Evolutionary conservation across 768 basidiomycete species (phyloP), one percentile per base, ranked within the genome.

Genomic region (Kwoniella sp.): DNA sequence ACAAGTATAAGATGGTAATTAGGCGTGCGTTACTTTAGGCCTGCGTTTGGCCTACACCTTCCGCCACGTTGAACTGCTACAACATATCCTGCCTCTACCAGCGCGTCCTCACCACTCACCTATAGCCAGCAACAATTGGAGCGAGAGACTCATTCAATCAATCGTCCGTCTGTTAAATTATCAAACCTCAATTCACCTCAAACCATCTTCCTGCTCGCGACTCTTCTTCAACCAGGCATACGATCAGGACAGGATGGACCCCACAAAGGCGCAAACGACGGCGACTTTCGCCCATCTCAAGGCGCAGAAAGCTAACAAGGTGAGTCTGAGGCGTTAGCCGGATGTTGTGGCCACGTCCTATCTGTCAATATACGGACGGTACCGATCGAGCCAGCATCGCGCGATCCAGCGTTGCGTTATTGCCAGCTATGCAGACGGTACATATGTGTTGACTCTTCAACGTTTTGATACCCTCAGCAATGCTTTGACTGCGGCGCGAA

Each of bases 401-500:
- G 50, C 20, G 20, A 8, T 52, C 25, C 11, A 20, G 22, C 9
- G 50, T 52, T 23, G 50, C 17, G 9, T 26, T 52, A 11, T 23
- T 26, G 50, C n/a, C n/a, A n/a, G n/a, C n/a, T n/a, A n/a, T 11
- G 41, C 41, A n/a, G 12, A 11, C 41, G n/a, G 11, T n/a, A 45
- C 41, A n/a, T n/a, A n/a, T n/a, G n/a, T n/a, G n/a, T n/a, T n/a
- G n/a, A n/a, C n/a, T n/a, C n/a, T n/a, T n/a, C n/a, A n/a, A 9
- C 50, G 11, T n/a, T 22, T 23, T 52, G 11, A 15, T 55, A 26
- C 11, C 50, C 12, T 50, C 28, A 92, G 90, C 84, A 85, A 77
- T 98, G 95, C 82, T 96, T 96, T 74, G 95, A 98, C 81, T 97
- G 95, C 80, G 86, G 86, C 74, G 93, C 94, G 53, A 89, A 93